These are phyloP conservation scores for Nemania sp. DNA, from an alignment of 2,329 filamentous ascomycete species.

Conservation along the genomic window DNA sequence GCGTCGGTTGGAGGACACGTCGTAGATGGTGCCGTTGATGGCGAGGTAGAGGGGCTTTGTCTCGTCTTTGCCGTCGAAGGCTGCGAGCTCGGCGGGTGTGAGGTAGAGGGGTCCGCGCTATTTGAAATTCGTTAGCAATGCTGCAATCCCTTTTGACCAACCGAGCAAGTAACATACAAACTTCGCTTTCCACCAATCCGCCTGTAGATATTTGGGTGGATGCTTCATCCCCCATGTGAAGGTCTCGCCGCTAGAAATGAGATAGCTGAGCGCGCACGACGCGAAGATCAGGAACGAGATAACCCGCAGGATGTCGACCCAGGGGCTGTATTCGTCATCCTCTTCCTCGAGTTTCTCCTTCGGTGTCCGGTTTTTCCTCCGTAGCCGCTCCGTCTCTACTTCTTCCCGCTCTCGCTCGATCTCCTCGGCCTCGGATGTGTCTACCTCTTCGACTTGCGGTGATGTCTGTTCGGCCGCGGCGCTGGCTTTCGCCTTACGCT, in stretches of 20 bases:
- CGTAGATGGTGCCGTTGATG: conserved; percentile 88
- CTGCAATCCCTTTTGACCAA: background rate
- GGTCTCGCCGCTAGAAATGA: conserved; percentile 77
- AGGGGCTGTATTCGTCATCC: conserved; percentile 63
- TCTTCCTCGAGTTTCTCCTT: conserved; percentile 67
- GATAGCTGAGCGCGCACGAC: conserved; percentile 78
- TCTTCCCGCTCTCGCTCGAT: conserved; percentile 42
- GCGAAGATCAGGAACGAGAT: conserved; percentile 74
- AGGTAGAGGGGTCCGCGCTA: conserved; percentile 73
- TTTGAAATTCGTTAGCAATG: conserved; percentile 43
- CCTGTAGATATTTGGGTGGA: conserved; percentile 70
- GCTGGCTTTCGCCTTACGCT: conserved; percentile 56
- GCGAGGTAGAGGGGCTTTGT: conserved; percentile 87
- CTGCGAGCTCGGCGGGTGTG: conserved; percentile 78
- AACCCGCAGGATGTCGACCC: conserved; percentile 77
- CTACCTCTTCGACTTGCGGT: conserved; percentile 48
- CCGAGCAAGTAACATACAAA: conserved; percentile 61
- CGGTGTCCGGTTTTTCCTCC: conserved; percentile 47
- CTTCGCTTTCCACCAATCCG: conserved; percentile 69
- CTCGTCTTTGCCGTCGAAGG: conserved; percentile 82
- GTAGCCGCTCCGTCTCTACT: conserved; percentile 33
- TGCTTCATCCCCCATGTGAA: conserved; percentile 74
- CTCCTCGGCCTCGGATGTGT: conserved; percentile 47
- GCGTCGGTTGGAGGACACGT: conserved; percentile 76
- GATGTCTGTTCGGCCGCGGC: conserved; percentile 37